A percentile compares a stretch with the other conserved stretches of the same genome.
Conservation (phyloP, 2,329 filamentous ascomycete species). For the Aspergillus fumigatiaffinis region DNA sequence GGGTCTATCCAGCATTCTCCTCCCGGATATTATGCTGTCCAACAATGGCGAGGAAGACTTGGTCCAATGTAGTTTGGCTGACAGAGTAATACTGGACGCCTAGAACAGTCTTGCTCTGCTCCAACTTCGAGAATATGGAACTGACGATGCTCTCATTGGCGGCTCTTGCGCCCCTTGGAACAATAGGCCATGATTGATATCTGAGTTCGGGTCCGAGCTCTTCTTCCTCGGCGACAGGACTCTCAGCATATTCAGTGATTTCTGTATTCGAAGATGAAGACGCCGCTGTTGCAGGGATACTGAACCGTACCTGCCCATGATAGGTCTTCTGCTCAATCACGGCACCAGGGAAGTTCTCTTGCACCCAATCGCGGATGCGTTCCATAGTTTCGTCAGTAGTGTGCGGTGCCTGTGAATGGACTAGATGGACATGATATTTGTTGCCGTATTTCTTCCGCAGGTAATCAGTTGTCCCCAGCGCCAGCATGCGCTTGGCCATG, state of each 20-base stretch:
- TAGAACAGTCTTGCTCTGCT: conserved; percentile 63
- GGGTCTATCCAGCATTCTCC: conserved; percentile 46
- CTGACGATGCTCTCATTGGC: conserved; percentile 35
- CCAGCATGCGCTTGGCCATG: conserved; percentile 79
- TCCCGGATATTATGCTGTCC: conserved; percentile 74
- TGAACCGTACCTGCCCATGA: conserved; percentile 86
- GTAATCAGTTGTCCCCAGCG: conserved; percentile 70
- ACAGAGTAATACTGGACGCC: conserved; percentile 85
- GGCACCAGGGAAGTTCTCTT: conserved; percentile 57
- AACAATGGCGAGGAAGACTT: conserved; percentile 85
- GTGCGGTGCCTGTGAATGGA: conserved; percentile 69
- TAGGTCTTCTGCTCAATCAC: conserved; percentile 69
- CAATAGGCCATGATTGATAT: neutral
- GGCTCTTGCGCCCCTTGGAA: neutral
- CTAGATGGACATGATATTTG: conserved; percentile 74
- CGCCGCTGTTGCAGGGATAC: conserved; percentile 51
- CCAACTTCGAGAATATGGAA: conserved; percentile 66
- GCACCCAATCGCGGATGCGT: conserved; percentile 63
- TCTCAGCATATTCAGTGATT: neutral
- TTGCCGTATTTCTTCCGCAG: conserved; percentile 74
- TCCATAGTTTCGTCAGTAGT: conserved; percentile 67
- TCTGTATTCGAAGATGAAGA: neutral
- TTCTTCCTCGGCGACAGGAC: neutral
- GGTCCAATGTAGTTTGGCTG: conserved; percentile 79
- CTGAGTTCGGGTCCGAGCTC: neutral